Base-by-base conservation (phyloP, 306 rosid genomes). In the Quercus aquifolioides region DNA sequence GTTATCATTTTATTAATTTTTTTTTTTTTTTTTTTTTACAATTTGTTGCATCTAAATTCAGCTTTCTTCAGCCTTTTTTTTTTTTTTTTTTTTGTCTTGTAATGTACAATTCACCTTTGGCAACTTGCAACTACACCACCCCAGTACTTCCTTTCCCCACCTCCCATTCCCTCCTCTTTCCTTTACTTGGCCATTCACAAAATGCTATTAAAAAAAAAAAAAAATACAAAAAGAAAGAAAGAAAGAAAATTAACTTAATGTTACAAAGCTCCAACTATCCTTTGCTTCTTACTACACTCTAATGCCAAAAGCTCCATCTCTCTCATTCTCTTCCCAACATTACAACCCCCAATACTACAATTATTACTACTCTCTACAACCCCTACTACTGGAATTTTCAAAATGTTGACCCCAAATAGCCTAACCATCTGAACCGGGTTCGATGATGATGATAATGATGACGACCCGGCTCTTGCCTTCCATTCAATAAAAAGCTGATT, bases 371-470 rank as follows among this genome's bases (percentile, higher is more conserved):
- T 76, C 18, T 75, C 81, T 26, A 15, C 79, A 26, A 80, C 55
- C 1, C 82, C 90, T 14, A 52, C 84, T 21, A 81, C 90, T 11
- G 94, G 91, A 2, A 84, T 74, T 78, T 95, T 87, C 73, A 92
- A 74, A 79, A 95, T 93, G 86, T 95, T 93, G 9, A 95, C 98
- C n/a, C 99, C 99, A 51, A 95, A 95, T 0, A 95, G 83, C 80
- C 99, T 86, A 4, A 95, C 84, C 89, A 92, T 89, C 80, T 88
- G 93, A 23, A 76, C 82, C 75, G 88, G 81, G 51, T 76, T 55
- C 9, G 82, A 20, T 68, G 85, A 75, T 12, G 83, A 12, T 11
- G 81, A n/a, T 71, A 83, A 75, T 11, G 82, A n/a, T 57, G 85
- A 75, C 17, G 83, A 9, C 23, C 78, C 80, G 4, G 25, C 80